These are phyloP conservation scores for Nelumbo lutea DNA, from an alignment of 164 flowering plant species.

Conservation along the genomic window DNA sequence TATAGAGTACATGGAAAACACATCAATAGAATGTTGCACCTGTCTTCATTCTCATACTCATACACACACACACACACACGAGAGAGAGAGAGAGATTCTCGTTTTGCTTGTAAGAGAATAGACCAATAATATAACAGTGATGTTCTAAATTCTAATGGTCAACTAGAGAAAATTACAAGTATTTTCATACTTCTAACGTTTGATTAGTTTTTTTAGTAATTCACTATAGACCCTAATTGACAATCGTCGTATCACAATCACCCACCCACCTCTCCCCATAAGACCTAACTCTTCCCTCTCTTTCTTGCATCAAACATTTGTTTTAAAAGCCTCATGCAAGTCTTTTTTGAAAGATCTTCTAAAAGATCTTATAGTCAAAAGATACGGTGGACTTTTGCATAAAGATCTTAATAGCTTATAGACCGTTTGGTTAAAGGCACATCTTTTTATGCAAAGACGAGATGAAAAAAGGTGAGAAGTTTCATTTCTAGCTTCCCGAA, in stretches of 20 bases:
- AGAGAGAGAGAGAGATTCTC: conserved; percentile 3
- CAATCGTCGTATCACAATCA: conserved; percentile 48
- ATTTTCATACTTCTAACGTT: conserved; percentile 24
- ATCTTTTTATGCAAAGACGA: too few relatives aligned
- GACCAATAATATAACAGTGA: conserved; percentile 8
- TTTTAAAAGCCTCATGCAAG: not conserved
- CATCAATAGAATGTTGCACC: too few relatives aligned
- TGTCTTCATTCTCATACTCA: too few relatives aligned
- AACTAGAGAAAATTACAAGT: conserved; percentile 29
- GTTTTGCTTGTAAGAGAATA: not conserved
- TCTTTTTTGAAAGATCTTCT: too few relatives aligned
- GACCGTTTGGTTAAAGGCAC: too few relatives aligned
- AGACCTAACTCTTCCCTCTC: conserved; percentile 17
- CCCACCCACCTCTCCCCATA: conserved; percentile 45
- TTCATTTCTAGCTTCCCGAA: too few relatives aligned
- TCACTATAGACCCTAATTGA: conserved; percentile 47
- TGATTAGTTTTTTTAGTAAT: conserved; percentile 36
- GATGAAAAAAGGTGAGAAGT: too few relatives aligned
- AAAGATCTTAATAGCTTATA: too few relatives aligned
- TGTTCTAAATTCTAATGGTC: conserved; percentile 46
- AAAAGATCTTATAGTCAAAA: too few relatives aligned
- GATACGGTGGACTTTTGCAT: too few relatives aligned
- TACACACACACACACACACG: too few relatives aligned
- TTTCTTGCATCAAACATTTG: not conserved
- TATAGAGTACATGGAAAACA: conserved; percentile 5